Base-by-base conservation (phyloP, 2,329 filamentous ascomycete species). In the Paecilomyces dactylethromorphus region DNA sequence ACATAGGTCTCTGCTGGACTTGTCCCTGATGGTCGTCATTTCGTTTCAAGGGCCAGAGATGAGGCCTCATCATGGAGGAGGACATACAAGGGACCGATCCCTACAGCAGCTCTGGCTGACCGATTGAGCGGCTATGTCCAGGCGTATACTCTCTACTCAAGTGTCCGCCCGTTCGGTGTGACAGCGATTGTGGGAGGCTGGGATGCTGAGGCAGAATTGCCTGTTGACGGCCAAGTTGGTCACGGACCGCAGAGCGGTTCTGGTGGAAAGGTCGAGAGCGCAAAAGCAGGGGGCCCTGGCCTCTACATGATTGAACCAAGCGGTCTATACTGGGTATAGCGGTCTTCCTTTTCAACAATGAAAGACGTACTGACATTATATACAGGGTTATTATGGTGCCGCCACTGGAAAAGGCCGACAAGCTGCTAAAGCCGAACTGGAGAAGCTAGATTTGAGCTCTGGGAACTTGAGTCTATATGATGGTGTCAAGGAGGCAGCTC, bases 251-350 rank as follows among this genome's bases (percentile, higher is more conserved):
- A 80, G 51, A 83, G 84, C 59, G 93, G 93, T 59, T 86, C 91
- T 24, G 93, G 93, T 63, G 93, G 93, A 71, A 96, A 94, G 79
- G 83, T 87, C 51, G 78, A 85, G 61, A 85, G 86, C 69, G 87
- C 86, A 70, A 89, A 86, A 75, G 87, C 92, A 73, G 94, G 94
- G 67, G 94, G 93, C 1, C 94, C 94, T 22, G 92, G 87, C 63
- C 85, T 99, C 62, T 99, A 97, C 84, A 99, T 99, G 94, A 93
- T 99, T 68, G 94, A 99, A 81, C 94, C 94, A 50, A 96, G 92
- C 71, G 94, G 94, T 58, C 79, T 93, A 66, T 97, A 96, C 82
- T 99, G 94, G 94, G 84, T 86, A 80, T 56, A 78, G 64, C 32
- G 22, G 52, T 53, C 26, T 15, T 13, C 53, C 55, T 39, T 29